phyloP scores from a whole-genome alignment of 495 filamentous ascomycete species.

The Hypoxylon intermedium region DNA sequence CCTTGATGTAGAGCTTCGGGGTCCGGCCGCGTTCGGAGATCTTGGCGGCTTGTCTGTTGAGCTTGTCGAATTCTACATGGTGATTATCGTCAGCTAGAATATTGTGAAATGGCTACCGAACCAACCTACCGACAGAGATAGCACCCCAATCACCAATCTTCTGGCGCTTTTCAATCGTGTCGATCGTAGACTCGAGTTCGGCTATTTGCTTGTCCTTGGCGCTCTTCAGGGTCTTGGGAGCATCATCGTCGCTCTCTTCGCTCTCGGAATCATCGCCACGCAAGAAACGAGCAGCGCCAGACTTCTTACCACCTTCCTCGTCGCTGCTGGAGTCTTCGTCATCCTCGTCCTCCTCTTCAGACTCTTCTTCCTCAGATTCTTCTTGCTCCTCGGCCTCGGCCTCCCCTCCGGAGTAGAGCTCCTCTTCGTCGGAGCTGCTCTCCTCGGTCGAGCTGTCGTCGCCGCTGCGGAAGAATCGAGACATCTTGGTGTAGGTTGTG shows the following conservation, averaged over 20 bases:
- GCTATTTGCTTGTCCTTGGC: constrained; percentile 97
- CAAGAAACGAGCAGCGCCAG: constrained; percentile 81
- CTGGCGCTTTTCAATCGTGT: constrained; percentile 90
- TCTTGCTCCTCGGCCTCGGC: constrained; percentile 63
- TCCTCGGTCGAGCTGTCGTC: constrained; percentile 85
- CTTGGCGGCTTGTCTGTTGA: constrained; percentile 88
- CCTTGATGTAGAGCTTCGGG: constrained; percentile 91
- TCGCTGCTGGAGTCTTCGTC: constrained; percentile 70
- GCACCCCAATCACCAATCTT: constrained; percentile 98
- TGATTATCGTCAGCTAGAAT: constrained; percentile 7
- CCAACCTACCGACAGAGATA: constrained; percentile 79
- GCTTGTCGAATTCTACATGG: constrained; percentile 87
- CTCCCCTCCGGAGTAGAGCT: constrained; percentile 81
- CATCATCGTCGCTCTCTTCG: constrained; percentile 85
- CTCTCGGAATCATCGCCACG: constrained; percentile 73
- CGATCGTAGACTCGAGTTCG: constrained; percentile 87
- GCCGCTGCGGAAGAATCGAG: constrained; percentile 94
- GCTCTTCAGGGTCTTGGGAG: constrained; percentile 85
- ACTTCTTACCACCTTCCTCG: constrained; percentile 66
- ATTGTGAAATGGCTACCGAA: neutral
- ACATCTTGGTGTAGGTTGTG: constrained; percentile 63
- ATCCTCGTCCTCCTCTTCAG: constrained; percentile 57
- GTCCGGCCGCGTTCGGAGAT: constrained; percentile 75
- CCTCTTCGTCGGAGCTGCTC: constrained; percentile 87
- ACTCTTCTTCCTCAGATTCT: constrained; percentile 56